Evolutionary conservation across 148 eudicot genomes (phyloP).

Genomic region (Arctostaphylos glauca): DNA sequence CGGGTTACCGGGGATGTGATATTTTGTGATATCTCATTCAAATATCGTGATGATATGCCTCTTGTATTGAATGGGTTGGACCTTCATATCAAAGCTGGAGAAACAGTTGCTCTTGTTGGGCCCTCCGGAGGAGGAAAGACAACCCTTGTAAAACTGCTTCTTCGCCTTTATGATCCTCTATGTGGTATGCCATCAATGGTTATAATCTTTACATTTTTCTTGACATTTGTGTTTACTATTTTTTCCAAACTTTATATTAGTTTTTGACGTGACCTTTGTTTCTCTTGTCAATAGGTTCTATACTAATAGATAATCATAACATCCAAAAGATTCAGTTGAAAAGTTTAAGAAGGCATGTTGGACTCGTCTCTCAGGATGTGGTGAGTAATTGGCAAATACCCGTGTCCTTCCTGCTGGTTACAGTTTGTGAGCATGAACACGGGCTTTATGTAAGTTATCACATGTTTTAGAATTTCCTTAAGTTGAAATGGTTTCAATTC

Average conservation of each 20-base stretch:
- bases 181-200: constrained; percentile 44
- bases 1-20: constrained; percentile 66
- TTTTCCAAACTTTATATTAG: constrained; percentile 13
- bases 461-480: background rate
- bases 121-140: constrained; percentile 99
- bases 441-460: background rate
- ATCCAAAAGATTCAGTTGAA: constrained; percentile 52
- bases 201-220: background rate
- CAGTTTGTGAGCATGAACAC: background rate
- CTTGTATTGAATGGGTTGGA: constrained; percentile 61
- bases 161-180: constrained; percentile 93
- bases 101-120: constrained; percentile 92
- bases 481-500: background rate
- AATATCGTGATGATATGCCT: constrained; percentile 60
- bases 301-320: constrained; percentile 64
- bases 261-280: background rate
- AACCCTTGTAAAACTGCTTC: constrained; percentile 82
- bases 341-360: constrained; percentile 84
- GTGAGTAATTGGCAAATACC: constrained; percentile 45
- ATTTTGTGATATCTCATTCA: constrained; percentile 60
- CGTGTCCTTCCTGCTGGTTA: background rate
- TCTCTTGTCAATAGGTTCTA: constrained; percentile 50
- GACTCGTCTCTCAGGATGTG: constrained; percentile 86
- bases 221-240: background rate
- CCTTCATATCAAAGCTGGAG: constrained; percentile 83